Evolutionary conservation across 1,139 yeast genomes (phyloP), one percentile per base, ranked within the genome.

Genomic region (Oligophagozyma castellii): DNA sequence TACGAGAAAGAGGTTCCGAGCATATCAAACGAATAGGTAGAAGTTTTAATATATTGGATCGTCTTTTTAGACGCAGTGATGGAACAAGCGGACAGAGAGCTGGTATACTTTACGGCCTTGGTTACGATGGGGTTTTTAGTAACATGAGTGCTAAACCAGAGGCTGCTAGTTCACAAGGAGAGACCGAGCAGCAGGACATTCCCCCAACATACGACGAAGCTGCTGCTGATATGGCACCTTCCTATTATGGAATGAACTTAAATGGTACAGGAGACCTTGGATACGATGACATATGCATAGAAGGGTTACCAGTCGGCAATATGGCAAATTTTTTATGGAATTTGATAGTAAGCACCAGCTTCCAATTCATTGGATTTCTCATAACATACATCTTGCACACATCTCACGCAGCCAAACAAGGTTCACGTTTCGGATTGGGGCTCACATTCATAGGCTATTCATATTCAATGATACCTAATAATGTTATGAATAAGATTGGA

Each of bases 171-270:
- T 35, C 20, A 11, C 35, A 30, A 22, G 40, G 35, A 14, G 36
- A 33, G 5, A 47, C 37, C 14, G 23, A 36, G 4, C 51, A 47
- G 28, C 67, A 71, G 5, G 77, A 72, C 36, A 62, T 63, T 29
- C 93, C 95, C n/a, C 98, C 98, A 2, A 65, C 92, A 0, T 89
- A 92, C 55, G 95, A 81, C 35, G 95, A 86, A 47, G 96, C 95
- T 0, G 86, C 95, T 0, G 80, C 89, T 2, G 99, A 89, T 53
- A 71, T 93, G 14, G 73, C 93, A 0, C 99, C 99, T 0, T 94
- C 94, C 26, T 92, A 92, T 53, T 92, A 95, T 93, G 98, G 92
- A 52, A 75, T 86, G 31, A 68, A 84, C 48, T 72, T 93, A 1
- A 83, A 86, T 12, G 83, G 84, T 35, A 39, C 48, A 4, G 20